Evolutionary conservation across 257 asterid species (phyloP), one percentile per base, ranked within the genome.

Genomic region (Solanum lycopersicoides): DNA sequence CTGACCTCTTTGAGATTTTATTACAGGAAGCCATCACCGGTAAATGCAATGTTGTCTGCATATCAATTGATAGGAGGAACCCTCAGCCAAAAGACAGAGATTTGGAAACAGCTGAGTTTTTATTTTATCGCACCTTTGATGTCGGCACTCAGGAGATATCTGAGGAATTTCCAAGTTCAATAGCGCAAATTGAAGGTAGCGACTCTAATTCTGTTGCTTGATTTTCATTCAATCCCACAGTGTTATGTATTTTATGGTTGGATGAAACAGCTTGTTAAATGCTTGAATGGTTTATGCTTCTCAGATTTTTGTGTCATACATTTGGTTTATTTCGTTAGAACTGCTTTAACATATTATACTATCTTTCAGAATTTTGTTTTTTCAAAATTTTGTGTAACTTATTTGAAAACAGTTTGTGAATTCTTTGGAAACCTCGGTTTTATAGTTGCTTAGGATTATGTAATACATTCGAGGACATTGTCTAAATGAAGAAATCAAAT

Each of bases 51-150:
- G 87, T 91, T 87, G 89, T 91, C 83, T 93, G 95, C 89, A 53
- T 83, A 42, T 92, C 93, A 30, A 91, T 89, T 88, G 91, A 91
- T 87, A 60, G 63, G 65, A 84, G 94, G 84, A 92, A 93, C 85
- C 86, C 91, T 90, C 92, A 89, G 90, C 92, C 95, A 86, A 88
- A 94, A 15, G 89, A 88, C 77, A 88, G 90, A 76, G 93, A 91
- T 65, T 16, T 90, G 88, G 84, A 86, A 84, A 84, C 74, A 88
- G 94, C 93, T 83, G 91, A 92, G 41, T 89, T 84, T 87, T 35
- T 92, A 41, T 93, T 89, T 84, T 83, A 28, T 87, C 93, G 94
- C 50, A 87, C 94, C 82, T 93, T 92, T 91, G 94, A 93, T 87
- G 95, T 89, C 9, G 82, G 74, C 53, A 88, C 65, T 75, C 79